phyloP scores from a whole-genome alignment of 495 filamentous ascomycete species.

The Penicillium longicatenatum region DNA sequence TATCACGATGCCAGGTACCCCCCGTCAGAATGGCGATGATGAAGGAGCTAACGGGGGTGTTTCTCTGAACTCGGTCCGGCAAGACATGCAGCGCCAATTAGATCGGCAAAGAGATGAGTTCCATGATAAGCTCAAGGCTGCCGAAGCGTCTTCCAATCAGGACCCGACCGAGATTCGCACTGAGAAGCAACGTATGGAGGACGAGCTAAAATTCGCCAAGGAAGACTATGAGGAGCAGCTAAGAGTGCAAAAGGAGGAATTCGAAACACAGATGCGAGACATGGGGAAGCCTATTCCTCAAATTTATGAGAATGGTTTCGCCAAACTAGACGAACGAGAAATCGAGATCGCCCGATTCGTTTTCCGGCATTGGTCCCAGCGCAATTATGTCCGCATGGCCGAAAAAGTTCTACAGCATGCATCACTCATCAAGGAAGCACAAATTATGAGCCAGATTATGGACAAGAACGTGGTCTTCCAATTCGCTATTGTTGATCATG shows the following conservation, averaged over 20 bases:
- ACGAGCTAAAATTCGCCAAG: slow-evolving; percentile 74
- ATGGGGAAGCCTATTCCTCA: slow-evolving; percentile 55
- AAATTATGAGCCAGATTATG: slow-evolving; percentile 97
- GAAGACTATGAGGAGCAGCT: slow-evolving; percentile 84
- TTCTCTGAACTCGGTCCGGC: slow-evolving; percentile 69
- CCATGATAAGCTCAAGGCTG: slow-evolving; percentile 74
- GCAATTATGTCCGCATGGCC: slow-evolving; percentile 92
- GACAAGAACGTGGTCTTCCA: slow-evolving; percentile 94
- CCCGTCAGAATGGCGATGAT: slow-evolving; percentile 68
- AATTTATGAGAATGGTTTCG: slow-evolving; percentile 50
- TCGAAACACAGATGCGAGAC: slow-evolving; percentile 68
- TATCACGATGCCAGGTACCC: slow-evolving; percentile 91
- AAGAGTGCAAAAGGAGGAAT: slow-evolving; percentile 71
- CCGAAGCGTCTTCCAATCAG: slow-evolving; percentile 71
- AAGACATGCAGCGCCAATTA: slow-evolving; percentile 86
- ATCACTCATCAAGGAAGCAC: slow-evolving; percentile 86
- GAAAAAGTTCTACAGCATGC: slow-evolving; percentile 88
- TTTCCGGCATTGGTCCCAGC: slow-evolving; percentile 75
- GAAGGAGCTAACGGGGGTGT: slow-evolving; percentile 64
- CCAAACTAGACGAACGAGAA: slow-evolving; percentile 69
- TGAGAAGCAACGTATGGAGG: slow-evolving; percentile 87
- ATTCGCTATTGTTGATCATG: slow-evolving; percentile 86
- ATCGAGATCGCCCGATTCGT: slow-evolving; percentile 65
- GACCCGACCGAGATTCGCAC: slow-evolving; percentile 82
- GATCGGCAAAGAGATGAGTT: slow-evolving; percentile 84